Evolutionary conservation across 2,329 filamentous ascomycete genomes (phyloP), one percentile per base, ranked within the genome.

Genomic region (Sclerotinia nivalis): DNA sequence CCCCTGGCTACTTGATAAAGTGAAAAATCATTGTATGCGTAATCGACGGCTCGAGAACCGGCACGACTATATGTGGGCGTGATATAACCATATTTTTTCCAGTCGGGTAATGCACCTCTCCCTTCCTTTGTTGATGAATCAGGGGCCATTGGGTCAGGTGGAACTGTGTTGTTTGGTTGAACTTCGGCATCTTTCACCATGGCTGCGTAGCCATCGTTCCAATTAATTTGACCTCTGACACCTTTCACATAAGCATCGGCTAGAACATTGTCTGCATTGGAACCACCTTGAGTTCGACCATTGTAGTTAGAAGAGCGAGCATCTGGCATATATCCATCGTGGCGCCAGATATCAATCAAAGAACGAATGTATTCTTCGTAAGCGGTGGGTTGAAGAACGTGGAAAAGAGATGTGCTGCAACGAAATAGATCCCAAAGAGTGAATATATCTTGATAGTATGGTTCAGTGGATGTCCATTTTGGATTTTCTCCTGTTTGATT

Each of bases 401-500:
- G 90, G 71, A 90, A 84, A 0, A 92, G 81, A 0, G 89, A 80
- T 0, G 87, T 90, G 0, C 87, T 86, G 76, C 88, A 91, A 31
- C 90, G 86, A 77, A 91, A 83, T 22, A 81, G 61, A 70, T 87
- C 85, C 90, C 90, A 92, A 31, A 90, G 84, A 0, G 90, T 92
- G 75, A 91, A 91, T 22, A 89, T 86, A 70, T 92, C 90, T 70
- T 91, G 87, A 75, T 90, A 92, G 75, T 91, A 91, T 1, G 90
- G 89, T 77, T 92, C 90, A 0, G 76, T 74, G 1, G 87, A 89
- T 1, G 80, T 77, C 89, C 90, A 92, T 0, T 83, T 78, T 0
- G 89, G 89, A 71, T 92, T 93, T 76, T 92, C 90, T 0, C 88
- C 89, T 0, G 89, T 91, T 72, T 88, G 87, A 76, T 92, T 91